Evolutionary conservation across 331 rosid species (phyloP).

Genomic region (Acacia concinna): DNA sequence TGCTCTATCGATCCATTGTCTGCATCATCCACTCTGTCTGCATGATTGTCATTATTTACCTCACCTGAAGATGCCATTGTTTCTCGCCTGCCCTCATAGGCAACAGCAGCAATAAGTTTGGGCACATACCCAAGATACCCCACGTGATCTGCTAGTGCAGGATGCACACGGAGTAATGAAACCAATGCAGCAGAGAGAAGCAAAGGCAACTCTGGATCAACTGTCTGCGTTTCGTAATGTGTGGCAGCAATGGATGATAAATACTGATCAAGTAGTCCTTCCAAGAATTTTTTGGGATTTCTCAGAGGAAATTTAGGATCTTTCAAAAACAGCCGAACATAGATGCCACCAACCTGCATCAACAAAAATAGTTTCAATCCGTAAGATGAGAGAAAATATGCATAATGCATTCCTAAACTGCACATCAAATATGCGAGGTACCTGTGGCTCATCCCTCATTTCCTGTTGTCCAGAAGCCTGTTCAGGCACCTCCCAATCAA

Average conservation of each 20-base stretch:
- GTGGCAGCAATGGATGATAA: constrained; percentile 92
- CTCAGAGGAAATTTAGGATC: constrained; percentile 98
- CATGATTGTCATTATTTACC: constrained; percentile 50
- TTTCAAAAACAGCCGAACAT: constrained; percentile 88
- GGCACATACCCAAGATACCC: constrained; percentile 99
- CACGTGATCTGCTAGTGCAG: constrained; percentile 96
- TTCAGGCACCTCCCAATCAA: constrained; percentile 99
- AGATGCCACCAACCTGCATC: constrained; percentile 96
- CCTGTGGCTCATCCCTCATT: constrained; percentile 99
- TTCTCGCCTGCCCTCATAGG: constrained; percentile 92
- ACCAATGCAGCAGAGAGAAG: constrained; percentile 97
- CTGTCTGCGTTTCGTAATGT: constrained; percentile 75
- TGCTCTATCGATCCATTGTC: constrained; percentile 63
- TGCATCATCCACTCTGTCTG: constrained; percentile 50
- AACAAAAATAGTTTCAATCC: constrained; percentile 37
- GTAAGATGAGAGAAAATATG: constrained; percentile 7
- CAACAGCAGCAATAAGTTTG: constrained; percentile 96
- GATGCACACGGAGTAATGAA: constrained; percentile 93
- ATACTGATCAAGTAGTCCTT: constrained; percentile 96
- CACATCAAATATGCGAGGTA: constrained; percentile 33
- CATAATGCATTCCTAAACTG: neutral
- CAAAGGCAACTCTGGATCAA: constrained; percentile 94
- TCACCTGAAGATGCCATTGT: constrained; percentile 88
- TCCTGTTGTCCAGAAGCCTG: constrained; percentile 98
- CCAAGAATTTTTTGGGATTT: constrained; percentile 99